phyloP scores from a whole-genome alignment of 441 rosid species.

The Populus hybrid region DNA sequence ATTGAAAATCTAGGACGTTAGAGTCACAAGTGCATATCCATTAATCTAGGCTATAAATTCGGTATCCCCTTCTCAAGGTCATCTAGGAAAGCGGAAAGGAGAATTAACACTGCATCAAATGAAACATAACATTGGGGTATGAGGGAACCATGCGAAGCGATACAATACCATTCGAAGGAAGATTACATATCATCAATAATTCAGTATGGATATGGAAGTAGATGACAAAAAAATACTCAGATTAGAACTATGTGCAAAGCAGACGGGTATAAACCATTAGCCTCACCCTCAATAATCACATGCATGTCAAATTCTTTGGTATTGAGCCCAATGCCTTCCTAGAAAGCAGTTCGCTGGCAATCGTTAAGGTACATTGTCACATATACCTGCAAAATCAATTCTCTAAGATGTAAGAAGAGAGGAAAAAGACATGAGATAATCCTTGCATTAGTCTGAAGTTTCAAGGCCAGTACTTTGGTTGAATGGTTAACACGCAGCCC shows the following conservation, averaged over 20 bases:
- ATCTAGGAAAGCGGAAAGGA: background rate
- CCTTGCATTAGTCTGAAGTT: background rate
- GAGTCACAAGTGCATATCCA: background rate
- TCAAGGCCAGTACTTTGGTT: background rate
- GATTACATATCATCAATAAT: background rate
- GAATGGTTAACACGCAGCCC: background rate
- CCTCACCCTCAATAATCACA: slow-evolving; percentile 89
- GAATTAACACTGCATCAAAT: background rate
- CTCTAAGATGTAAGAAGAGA: background rate
- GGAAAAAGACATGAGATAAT: background rate
- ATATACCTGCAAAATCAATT: slow-evolving; percentile 54
- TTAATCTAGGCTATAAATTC: background rate
- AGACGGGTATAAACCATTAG: background rate
- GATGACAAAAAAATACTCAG: background rate
- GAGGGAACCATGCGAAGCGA: background rate
- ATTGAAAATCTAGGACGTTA: background rate
- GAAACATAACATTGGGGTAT: background rate
- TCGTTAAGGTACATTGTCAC: slow-evolving; percentile 97
- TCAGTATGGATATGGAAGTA: background rate
- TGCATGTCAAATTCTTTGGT: slow-evolving; percentile 98
- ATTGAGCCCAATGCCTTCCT: slow-evolving; percentile 87
- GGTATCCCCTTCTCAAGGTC: background rate
- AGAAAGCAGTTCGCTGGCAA: slow-evolving; percentile 86
- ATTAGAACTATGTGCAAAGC: background rate
- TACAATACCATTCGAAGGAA: background rate